Evolutionary conservation across 495 filamentous ascomycete genomes (phyloP).

Genomic region (Daldinia grandis): DNA sequence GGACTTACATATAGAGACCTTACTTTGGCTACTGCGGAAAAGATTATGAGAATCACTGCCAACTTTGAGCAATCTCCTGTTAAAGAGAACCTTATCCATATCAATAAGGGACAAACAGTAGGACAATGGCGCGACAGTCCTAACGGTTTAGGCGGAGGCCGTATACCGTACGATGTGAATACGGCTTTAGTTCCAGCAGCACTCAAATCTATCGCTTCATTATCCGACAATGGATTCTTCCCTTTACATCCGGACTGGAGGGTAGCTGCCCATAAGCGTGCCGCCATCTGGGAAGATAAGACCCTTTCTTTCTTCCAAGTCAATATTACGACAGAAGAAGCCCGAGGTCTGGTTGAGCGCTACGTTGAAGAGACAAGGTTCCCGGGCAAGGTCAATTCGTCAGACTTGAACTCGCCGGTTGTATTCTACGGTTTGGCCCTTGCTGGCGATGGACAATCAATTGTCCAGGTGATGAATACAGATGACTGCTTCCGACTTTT

Average conservation of each 20-base stretch:
- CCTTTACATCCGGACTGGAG: constrained; percentile 59
- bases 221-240: constrained; percentile 61
- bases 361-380: constrained; percentile 58
- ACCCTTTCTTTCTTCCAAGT: constrained; percentile 68
- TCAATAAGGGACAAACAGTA: constrained; percentile 64
- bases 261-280: constrained; percentile 56
- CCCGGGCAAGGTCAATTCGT: constrained; percentile 54
- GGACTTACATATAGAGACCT: constrained; percentile 63
- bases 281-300: constrained; percentile 69
- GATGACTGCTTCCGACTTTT: constrained; percentile 72
- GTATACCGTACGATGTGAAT: constrained; percentile 73
- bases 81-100: constrained; percentile 63
- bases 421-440: constrained; percentile 65
- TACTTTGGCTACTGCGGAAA: constrained; percentile 60
- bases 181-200: constrained; percentile 69
- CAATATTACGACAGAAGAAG: constrained; percentile 52
- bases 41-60: constrained; percentile 64
- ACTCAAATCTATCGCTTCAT: constrained; percentile 62
- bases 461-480: constrained; percentile 69
- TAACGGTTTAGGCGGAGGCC: constrained; percentile 68
- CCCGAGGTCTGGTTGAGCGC: constrained; percentile 54
- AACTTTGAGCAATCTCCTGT: constrained; percentile 55
- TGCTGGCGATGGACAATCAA: constrained; percentile 59
- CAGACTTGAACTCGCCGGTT: constrained; percentile 32
- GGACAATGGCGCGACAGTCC: constrained; percentile 71